These are phyloP conservation scores for Pichia gijzeniarum DNA, from an alignment of 805 yeast genomes.

Conservation along the genomic window DNA sequence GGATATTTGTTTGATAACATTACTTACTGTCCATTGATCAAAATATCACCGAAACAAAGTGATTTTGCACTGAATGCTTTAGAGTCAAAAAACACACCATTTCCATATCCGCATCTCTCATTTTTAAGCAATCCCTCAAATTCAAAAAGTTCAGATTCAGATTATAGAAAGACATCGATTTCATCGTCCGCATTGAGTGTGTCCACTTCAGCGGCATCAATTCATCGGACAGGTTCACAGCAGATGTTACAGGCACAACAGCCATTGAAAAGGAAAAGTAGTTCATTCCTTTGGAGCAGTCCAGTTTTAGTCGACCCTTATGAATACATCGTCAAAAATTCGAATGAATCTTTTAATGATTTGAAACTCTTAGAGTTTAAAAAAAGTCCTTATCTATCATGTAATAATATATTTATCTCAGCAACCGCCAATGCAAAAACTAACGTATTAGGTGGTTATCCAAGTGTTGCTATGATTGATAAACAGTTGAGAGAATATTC, in stretches of 20 bases:
- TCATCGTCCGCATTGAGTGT: conserved; percentile 1
- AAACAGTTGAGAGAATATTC: conserved; percentile 13
- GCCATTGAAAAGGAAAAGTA: conserved; percentile 22
- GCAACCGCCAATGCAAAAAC: background rate
- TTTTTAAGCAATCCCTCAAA: conserved; percentile 11
- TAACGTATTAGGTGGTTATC: background rate
- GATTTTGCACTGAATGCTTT: conserved; percentile 19
- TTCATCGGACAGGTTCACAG: background rate
- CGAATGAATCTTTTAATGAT: conserved; percentile 16
- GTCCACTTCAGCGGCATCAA: conserved; percentile 2
- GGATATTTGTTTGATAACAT: conserved; percentile 65
- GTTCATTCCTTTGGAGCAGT: conserved; percentile 26
- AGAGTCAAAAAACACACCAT: conserved; percentile 2
- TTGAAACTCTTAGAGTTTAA: background rate
- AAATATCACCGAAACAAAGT: conserved; percentile 27
- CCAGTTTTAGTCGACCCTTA: conserved; percentile 31
- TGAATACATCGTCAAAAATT: conserved; percentile 29
- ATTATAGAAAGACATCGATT: conserved; percentile 8
- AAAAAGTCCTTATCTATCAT: conserved; percentile 15
- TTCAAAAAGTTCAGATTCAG: background rate
- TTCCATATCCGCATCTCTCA: conserved; percentile 27
- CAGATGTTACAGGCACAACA: conserved; percentile 6
- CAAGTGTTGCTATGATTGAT: conserved; percentile 6
- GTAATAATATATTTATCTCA: conserved; percentile 22
- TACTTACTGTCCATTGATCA: conserved; percentile 50